Conservation (phyloP, 164 flowering plant genomes). For the grape (Vitis vinifera) region ASM3070453v1 NC_081815.1:8458501-8459000, state of each 20-base stretch:
- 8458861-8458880: too few relatives aligned
- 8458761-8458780: too few relatives aligned
- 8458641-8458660: conserved; percentile 32
- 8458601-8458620: conserved; percentile 54
- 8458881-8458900: neutral
- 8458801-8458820: too few relatives aligned
- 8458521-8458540: neutral
- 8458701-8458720: neutral
- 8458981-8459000: neutral
- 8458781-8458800: too few relatives aligned
- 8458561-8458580: conserved; percentile 38
- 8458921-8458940: neutral
- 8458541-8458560: conserved; percentile 34
- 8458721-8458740: conserved; percentile 2
- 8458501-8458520: neutral
- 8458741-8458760: neutral
- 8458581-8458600: conserved; percentile 66
- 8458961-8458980: neutral
- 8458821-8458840: too few relatives aligned
- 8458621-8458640: conserved; percentile 56
- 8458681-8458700: neutral
- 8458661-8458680: conserved; percentile 65
- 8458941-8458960: neutral
- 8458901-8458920: neutral
- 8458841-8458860: too few relatives aligned